Evolutionary conservation across 352 stramenopile species (phyloP).

Genomic region (Pythium guiyangense): DNA sequence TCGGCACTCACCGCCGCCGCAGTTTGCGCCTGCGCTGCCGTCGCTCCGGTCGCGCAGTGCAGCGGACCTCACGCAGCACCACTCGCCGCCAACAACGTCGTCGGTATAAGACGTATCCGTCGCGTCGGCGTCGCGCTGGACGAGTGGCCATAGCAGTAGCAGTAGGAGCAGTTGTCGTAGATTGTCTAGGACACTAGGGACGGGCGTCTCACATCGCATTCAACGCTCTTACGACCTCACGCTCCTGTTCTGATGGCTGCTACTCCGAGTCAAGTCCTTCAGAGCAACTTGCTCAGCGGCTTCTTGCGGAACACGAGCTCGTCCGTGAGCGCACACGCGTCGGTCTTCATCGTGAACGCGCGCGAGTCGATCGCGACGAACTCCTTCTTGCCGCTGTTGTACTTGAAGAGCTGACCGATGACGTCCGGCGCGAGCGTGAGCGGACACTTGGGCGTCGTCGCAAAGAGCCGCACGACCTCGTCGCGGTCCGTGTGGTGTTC

Average conservation of each 20-base stretch:
- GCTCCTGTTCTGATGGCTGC: no score
- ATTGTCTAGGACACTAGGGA: no score
- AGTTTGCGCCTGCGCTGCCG: not conserved
- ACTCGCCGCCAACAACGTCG: not conserved
- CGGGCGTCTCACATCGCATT: no score
- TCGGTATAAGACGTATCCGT: not conserved
- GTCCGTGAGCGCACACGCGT: slow-evolving; percentile 59
- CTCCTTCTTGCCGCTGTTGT: slow-evolving; percentile 82
- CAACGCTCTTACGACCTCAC: no score
- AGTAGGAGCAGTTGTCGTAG: no score
- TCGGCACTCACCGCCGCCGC: not conserved
- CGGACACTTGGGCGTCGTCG: slow-evolving; percentile 23
- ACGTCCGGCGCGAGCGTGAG: slow-evolving; percentile 24
- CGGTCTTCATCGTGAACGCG: slow-evolving; percentile 70
- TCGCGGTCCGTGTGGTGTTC: slow-evolving; percentile 48
- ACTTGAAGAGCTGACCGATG: slow-evolving; percentile 78
- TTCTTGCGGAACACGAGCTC: slow-evolving; percentile 54
- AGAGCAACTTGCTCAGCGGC: slow-evolving; percentile 3
- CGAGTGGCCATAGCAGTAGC: no score
- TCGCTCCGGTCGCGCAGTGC: no score
- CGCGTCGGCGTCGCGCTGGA: not conserved
- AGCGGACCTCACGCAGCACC: not conserved
- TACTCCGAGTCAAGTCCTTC: not conserved
- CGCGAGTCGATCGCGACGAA: slow-evolving; percentile 60
- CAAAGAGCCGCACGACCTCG: slow-evolving; percentile 36